Conservation (phyloP, 148 eudicot species). For the Rhododendron molle region DNA sequence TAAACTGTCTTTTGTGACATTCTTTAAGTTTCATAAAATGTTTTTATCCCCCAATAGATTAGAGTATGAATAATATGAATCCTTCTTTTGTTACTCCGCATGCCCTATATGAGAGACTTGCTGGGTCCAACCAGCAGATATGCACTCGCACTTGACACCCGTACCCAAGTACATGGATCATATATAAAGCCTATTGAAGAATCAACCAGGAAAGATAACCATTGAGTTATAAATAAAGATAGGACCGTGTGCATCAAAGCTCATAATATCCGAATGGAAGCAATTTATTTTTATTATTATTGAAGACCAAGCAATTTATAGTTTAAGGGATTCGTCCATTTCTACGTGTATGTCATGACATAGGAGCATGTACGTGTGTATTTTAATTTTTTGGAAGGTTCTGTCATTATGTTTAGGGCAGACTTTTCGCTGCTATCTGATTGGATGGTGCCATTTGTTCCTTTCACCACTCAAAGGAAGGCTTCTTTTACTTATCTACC, state of each 20-base stretch:
- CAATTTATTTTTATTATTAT: not conserved
- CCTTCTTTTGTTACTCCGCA: not conserved
- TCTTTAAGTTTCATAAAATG: not conserved
- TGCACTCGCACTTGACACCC: not conserved
- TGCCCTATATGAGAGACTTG: not conserved
- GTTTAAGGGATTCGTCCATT: not conserved
- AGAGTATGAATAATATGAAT: not conserved
- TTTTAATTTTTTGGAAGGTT: not conserved
- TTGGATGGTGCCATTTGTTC: not conserved
- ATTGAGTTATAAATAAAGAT: not conserved
- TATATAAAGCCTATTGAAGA: not conserved
- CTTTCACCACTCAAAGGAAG: not conserved
- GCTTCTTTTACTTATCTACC: not conserved
- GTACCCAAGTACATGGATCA: not conserved
- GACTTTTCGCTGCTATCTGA: not conserved
- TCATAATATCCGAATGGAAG: not conserved
- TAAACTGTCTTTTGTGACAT: not conserved
- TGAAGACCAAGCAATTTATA: not conserved
- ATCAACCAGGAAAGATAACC: not conserved
- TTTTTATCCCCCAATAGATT: not conserved
- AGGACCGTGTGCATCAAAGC: not conserved
- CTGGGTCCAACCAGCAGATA: not conserved
- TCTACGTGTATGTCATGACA: not conserved
- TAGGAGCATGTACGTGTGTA: not conserved
- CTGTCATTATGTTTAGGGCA: not conserved